phyloP scores from a whole-genome alignment of 345 rosid genomes.

The Moricandia arvensis region DNA sequence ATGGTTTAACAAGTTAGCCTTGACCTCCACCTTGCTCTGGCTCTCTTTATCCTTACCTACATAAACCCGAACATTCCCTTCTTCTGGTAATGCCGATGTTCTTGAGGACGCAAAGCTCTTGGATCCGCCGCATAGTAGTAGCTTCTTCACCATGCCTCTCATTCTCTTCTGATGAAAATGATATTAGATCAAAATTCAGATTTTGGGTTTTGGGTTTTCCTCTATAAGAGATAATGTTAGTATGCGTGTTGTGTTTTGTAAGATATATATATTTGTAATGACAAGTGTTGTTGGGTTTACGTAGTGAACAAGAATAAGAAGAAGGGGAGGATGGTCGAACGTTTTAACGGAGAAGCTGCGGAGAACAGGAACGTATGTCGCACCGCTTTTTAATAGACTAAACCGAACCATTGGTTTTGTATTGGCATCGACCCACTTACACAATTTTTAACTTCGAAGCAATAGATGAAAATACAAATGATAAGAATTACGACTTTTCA shows the following conservation, averaged over 20 bases:
- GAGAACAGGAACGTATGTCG: constrained; percentile 20
- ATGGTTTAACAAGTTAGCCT: constrained; percentile 50
- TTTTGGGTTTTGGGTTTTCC: neutral
- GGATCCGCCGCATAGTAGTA: constrained; percentile 48
- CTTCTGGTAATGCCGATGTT: constrained; percentile 22
- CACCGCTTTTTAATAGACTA: neutral
- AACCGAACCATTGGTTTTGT: constrained; percentile 24
- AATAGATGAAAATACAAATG: neutral
- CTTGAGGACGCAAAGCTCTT: constrained; percentile 26
- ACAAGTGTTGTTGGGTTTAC: constrained; percentile 22
- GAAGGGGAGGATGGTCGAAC: constrained; percentile 6
- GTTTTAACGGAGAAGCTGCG: constrained; percentile 12
- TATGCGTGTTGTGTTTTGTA: constrained; percentile 2
- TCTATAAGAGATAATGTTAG: neutral
- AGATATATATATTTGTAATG: neutral
- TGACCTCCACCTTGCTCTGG: constrained; percentile 43
- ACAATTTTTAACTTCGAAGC: neutral
- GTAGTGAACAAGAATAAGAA: constrained; percentile 31
- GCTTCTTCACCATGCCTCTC: constrained; percentile 46
- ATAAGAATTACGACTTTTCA: neutral
- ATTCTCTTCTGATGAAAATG: constrained; percentile 16
- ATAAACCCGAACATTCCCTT: constrained; percentile 45
- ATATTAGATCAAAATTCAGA: neutral
- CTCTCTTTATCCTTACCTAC: constrained; percentile 47
- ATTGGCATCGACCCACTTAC: neutral